Evolutionary conservation across 1,284 basidiomycete genomes (phyloP).

Genomic region (Sphagnurus paluster): DNA sequence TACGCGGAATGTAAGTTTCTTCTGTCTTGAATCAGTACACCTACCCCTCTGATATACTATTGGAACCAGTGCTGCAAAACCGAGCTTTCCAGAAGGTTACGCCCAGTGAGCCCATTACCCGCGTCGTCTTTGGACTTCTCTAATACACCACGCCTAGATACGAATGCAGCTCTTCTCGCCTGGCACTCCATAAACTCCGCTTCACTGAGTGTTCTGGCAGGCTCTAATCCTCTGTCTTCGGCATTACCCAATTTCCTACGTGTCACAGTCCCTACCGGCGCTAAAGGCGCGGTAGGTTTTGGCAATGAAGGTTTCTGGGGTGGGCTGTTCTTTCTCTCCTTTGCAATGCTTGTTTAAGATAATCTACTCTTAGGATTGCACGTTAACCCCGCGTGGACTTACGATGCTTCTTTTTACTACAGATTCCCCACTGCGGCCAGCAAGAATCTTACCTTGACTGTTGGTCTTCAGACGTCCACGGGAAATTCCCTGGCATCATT

Average conservation of each 20-base stretch:
- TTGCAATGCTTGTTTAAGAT: conserved; percentile 24
- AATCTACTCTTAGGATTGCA: conserved; percentile 32
- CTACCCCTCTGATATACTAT: no score
- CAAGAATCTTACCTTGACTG: conserved; percentile 35
- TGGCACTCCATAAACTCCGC: conserved; percentile 33
- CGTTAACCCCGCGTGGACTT: conserved; percentile 34
- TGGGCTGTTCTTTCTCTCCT: conserved; percentile 12
- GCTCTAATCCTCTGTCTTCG: conserved; percentile 27
- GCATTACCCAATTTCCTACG: conserved; percentile 34
- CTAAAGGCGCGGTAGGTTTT: conserved; percentile 33
- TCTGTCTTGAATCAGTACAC: no score
- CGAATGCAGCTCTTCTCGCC: conserved; percentile 18
- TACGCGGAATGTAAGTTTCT: conserved; percentile 53
- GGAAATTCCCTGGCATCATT: conserved; percentile 42
- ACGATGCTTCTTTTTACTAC: conserved; percentile 37
- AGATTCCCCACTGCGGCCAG: conserved; percentile 31
- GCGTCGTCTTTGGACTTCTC: background rate
- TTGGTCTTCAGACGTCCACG: conserved; percentile 39
- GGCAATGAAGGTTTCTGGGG: conserved; percentile 37
- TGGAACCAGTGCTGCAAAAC: conserved; percentile 34
- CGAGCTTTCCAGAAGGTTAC: conserved; percentile 35
- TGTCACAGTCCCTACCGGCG: conserved; percentile 29
- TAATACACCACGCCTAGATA: background rate
- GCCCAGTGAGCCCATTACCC: conserved; percentile 31
- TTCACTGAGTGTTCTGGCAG: conserved; percentile 28